A percentile compares a stretch with the other conserved stretches of the same genome.
Conservation (phyloP, 2,329 filamentous ascomycete genomes). For the Paracoccidioides brasiliensis region DNA sequence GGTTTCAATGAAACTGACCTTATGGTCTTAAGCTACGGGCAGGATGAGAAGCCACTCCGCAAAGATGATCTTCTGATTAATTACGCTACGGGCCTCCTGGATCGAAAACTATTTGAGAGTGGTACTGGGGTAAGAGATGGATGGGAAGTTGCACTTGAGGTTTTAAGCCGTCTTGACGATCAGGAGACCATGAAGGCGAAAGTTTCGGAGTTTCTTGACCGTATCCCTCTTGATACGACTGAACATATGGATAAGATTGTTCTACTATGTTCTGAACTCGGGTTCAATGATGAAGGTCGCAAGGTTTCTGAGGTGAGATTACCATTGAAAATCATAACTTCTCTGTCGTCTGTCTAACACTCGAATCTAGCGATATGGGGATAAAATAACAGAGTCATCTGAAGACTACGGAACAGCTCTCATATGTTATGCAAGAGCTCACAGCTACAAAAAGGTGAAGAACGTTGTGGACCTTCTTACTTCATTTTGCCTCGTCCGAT, state of each 20-base stretch:
- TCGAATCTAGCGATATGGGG: constrained; percentile 60
- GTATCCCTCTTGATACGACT: constrained; percentile 58
- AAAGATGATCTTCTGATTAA: constrained; percentile 67
- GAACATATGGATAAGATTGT: constrained; percentile 71
- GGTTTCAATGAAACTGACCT: constrained; percentile 73
- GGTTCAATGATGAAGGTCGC: constrained; percentile 65
- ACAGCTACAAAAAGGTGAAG: constrained; percentile 64
- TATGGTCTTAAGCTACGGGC: constrained; percentile 62
- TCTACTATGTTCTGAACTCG: constrained; percentile 61
- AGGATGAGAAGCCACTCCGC: constrained; percentile 49
- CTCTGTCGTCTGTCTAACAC: neutral
- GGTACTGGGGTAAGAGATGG: constrained; percentile 45
- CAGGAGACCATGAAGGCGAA: constrained; percentile 56
- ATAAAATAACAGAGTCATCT: constrained; percentile 57
- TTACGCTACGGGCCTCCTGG: constrained; percentile 55
- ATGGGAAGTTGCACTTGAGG: constrained; percentile 79
- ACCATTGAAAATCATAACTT: neutral
- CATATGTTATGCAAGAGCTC: constrained; percentile 81
- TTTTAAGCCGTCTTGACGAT: constrained; percentile 71
- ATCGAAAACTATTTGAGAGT: constrained; percentile 23
- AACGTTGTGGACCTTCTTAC: constrained; percentile 77
- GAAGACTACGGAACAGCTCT: constrained; percentile 75
- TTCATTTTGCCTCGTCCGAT: constrained; percentile 76
- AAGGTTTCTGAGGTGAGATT: constrained; percentile 61
- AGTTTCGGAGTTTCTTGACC: constrained; percentile 59